Evolutionary conservation across 257 asterid genomes (phyloP), one percentile per base, ranked within the genome.

Genomic region (Fraxinus pennsylvanica): DNA sequence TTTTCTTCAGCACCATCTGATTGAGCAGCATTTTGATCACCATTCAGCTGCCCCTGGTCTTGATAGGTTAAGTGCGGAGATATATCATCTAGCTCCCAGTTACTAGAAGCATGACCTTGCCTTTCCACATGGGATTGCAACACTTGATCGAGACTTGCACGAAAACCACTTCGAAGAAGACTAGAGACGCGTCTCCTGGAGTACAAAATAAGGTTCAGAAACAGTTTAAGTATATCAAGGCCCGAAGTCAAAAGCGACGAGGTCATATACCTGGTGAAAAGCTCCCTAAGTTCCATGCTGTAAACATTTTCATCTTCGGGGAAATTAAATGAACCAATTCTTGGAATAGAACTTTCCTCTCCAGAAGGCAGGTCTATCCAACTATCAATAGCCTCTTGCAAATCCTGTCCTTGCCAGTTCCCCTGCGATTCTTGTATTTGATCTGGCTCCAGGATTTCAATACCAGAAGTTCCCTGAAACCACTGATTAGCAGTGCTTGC

Each of bases 81-180:
- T 71, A 82, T 81, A 63, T 75, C 84, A 2, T 87, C 94, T 68
- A 75, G 80, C 41, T 88, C 97, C 91, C 88, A 89, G 36, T 89
- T 94, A 59, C 38, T 81, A 75, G 96, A 87, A 82, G 87, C 85
- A 76, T 81, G 86, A 36, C 81, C 91, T 54, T 84, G 94, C 86
- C 86, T 90, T 75, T 88, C 94, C 77, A 95, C 88, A 25, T 88
- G 94, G 25, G 98, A 90, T 68, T 89, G 98, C 70, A 95, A 84
- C 67, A 95, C 84, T 84, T 84, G 98, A 81, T 95, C 85, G 41
- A 95, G 90, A 74, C 92, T 91, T 79, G 89, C 97, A 9, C 97
- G 91, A 83, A 95, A 95, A 87, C 96, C 87, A 87, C 99, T 91
- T 74, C 87, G 87, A 59, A 95, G 96, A 84, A 95, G 97, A 84